phyloP scores from a whole-genome alignment of 208 protist genomes.

The Wallacemonas collosoma region DNA sequence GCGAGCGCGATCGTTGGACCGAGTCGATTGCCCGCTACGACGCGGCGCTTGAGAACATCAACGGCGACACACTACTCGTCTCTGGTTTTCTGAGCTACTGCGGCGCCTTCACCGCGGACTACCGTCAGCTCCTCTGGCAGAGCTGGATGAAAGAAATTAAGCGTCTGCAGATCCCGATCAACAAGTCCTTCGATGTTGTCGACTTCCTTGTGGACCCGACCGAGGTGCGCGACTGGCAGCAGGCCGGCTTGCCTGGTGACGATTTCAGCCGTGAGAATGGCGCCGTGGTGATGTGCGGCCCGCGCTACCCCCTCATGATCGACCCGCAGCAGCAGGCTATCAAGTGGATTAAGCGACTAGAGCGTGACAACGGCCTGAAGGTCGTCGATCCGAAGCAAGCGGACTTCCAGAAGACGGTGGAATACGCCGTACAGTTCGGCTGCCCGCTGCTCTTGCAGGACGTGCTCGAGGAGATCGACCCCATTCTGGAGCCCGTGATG shows the following conservation, averaged over 20 bases:
- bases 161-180: constrained; percentile 82
- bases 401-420: constrained; percentile 96
- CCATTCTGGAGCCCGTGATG: constrained; percentile 96
- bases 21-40: constrained; percentile 94
- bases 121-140: constrained; percentile 90
- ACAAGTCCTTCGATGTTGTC: constrained; percentile 90
- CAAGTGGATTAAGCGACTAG: constrained; percentile 98
- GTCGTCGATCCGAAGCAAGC: constrained; percentile 95
- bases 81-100: constrained; percentile 97
- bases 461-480: constrained; percentile 97
- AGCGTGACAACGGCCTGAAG: constrained; percentile 93
- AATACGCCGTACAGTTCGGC: constrained; percentile 97
- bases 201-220: constrained; percentile 96
- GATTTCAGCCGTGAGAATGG: constrained; percentile 98
- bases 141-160: constrained; percentile 93
- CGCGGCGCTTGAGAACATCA: constrained; percentile 84
- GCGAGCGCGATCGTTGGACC: constrained; percentile 97
- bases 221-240: constrained; percentile 97
- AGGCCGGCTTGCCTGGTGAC: constrained; percentile 96
- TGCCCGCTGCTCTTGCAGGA: constrained; percentile 97
- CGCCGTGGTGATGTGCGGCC: constrained; percentile 94
- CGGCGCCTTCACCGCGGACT: constrained; percentile 97
- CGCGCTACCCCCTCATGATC: constrained; percentile 98
- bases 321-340: constrained; percentile 99
- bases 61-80: constrained; percentile 96